These are phyloP conservation scores for Gyrodon lividus DNA, from an alignment of 768 basidiomycete genomes.

Conservation along the genomic window DNA sequence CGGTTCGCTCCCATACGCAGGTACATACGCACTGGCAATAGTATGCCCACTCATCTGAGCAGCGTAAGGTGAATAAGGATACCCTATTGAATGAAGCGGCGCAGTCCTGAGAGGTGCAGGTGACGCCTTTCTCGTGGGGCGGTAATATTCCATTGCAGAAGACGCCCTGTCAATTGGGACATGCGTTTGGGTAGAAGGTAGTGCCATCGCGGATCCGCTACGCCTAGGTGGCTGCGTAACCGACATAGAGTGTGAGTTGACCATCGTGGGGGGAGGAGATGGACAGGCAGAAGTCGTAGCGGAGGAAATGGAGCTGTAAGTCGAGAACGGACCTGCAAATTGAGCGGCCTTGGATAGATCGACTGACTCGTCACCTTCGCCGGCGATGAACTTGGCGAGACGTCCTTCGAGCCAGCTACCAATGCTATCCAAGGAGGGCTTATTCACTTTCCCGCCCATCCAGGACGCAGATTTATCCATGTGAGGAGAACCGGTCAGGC, in stretches of 20 bases:
- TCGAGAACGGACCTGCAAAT: slow-evolving; percentile 81
- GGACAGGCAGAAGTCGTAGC: slow-evolving; percentile 70
- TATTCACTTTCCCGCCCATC: slow-evolving; percentile 83
- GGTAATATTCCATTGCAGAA: slow-evolving; percentile 74
- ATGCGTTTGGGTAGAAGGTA: slow-evolving; percentile 46
- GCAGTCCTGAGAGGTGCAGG: slow-evolving; percentile 55
- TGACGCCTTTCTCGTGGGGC: slow-evolving; percentile 48
- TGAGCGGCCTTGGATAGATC: slow-evolving; percentile 36
- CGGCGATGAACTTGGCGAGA: slow-evolving; percentile 93
- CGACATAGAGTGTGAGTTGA: slow-evolving; percentile 36
- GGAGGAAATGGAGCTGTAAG: slow-evolving; percentile 91
- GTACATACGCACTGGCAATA: slow-evolving; percentile 39
- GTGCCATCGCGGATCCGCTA: slow-evolving; percentile 69
- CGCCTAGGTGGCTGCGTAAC: slow-evolving; percentile 48
- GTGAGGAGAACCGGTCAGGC: slow-evolving; percentile 69
- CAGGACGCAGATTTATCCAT: slow-evolving; percentile 80
- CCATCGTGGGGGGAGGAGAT: slow-evolving; percentile 65
- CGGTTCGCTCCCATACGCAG: slow-evolving; percentile 34
- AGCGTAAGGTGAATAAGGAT: slow-evolving; percentile 30
- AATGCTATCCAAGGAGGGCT: slow-evolving; percentile 89
- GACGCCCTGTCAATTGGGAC: slow-evolving; percentile 66
- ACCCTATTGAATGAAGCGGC: slow-evolving; percentile 43
- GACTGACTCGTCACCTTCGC: slow-evolving; percentile 63
- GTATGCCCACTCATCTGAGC: slow-evolving; percentile 22
- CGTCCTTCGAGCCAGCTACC: slow-evolving; percentile 91